phyloP scores from a whole-genome alignment of 352 stramenopile genomes.

The Phytopythium ostracodes region DNA sequence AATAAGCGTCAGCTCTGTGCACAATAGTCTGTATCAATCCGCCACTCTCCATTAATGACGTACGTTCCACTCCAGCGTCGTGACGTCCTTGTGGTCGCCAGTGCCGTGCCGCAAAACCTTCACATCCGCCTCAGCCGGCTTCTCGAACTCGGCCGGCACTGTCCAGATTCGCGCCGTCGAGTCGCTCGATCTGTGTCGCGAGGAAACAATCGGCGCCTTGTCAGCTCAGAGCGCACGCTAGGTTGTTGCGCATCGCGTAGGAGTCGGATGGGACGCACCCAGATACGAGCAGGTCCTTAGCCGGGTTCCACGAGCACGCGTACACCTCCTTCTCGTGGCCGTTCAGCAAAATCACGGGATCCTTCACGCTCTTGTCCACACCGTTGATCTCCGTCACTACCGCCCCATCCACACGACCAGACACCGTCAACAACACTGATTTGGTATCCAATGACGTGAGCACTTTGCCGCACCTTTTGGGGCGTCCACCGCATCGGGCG shows the following conservation, averaged over 20 bases:
- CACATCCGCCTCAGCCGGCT: constrained; percentile 28
- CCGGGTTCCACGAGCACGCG: constrained; percentile 97
- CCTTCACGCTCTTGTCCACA: constrained; percentile 59
- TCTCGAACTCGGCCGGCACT: constrained; percentile 71
- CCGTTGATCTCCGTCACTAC: constrained; percentile 53
- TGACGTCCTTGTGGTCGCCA: constrained; percentile 96
- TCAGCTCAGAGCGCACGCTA: neutral
- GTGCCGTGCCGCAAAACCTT: constrained; percentile 79
- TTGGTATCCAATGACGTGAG: no score
- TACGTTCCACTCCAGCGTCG: constrained; percentile 97
- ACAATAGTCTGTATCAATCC: neutral
- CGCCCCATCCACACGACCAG: neutral
- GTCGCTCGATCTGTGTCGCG: constrained; percentile 76
- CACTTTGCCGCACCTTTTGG: constrained; percentile 38
- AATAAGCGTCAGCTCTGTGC: constrained; percentile 16
- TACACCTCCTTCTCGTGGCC: constrained; percentile 93
- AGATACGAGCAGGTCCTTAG: constrained; percentile 94
- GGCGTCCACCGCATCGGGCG: constrained; percentile 56
- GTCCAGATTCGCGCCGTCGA: constrained; percentile 94
- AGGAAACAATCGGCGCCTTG: neutral
- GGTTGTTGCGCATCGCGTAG: neutral
- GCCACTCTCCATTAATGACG: constrained; percentile 14
- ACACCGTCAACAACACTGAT: neutral
- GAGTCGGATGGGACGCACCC: constrained; percentile 30
- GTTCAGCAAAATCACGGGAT: constrained; percentile 57